Evolutionary conservation across 192 early-diverging fungal genomes (phyloP).

Genomic region (Jimgerdemannia lactiflua): DNA sequence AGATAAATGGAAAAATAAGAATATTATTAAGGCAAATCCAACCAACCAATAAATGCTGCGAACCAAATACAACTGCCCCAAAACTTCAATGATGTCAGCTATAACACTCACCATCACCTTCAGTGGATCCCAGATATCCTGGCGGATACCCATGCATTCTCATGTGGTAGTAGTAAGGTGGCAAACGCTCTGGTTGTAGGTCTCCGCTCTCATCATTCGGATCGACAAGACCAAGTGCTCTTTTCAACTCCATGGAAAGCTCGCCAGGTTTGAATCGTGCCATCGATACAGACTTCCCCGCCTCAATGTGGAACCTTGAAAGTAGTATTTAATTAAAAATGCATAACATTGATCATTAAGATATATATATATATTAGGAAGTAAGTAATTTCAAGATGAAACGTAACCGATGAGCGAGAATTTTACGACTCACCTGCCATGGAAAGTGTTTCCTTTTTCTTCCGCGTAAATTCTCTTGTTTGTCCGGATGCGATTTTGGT

Average conservation of each 20-base stretch:
- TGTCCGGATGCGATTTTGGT: not conserved
- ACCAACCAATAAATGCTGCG: not conserved
- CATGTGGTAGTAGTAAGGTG: conserved; percentile 11
- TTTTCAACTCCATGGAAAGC: conserved; percentile 6
- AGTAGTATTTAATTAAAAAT: not conserved
- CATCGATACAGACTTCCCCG: not conserved
- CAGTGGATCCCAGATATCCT: not conserved
- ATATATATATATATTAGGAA: no score
- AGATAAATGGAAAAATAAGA: not conserved
- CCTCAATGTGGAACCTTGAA: conserved; percentile 4
- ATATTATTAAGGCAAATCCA: not conserved
- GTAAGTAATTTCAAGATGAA: no score
- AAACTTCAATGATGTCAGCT: not conserved
- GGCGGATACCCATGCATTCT: conserved; percentile 8
- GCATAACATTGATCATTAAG: not conserved
- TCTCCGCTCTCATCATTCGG: not conserved
- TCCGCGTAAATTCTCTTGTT: not conserved
- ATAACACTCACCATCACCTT: not conserved
- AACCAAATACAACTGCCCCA: not conserved
- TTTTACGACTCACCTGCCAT: not conserved
- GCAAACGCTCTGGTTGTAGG: not conserved
- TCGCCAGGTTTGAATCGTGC: conserved; percentile 8
- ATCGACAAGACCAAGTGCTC: conserved; percentile 6
- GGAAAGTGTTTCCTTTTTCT: not conserved
- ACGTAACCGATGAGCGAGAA: no score